phyloP scores from a whole-genome alignment of 2,329 filamentous ascomycete species.

The Verticillium tricorpus region DNA sequence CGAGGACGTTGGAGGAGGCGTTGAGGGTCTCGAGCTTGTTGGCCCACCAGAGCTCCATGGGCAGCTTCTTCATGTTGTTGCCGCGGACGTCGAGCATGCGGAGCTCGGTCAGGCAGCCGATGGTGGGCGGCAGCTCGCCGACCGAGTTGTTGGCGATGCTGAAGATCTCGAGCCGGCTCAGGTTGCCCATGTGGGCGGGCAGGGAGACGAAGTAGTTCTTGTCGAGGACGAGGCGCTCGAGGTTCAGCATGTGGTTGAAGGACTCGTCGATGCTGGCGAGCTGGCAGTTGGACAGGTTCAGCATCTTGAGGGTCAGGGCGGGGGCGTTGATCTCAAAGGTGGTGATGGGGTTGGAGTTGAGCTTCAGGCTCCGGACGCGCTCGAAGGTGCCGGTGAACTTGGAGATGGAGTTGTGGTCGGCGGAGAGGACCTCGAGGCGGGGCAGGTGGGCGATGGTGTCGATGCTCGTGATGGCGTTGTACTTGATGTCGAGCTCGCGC shows the following conservation, averaged over 20 bases:
- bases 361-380: constrained; percentile 74
- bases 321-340: constrained; percentile 79
- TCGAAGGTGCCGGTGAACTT: constrained; percentile 87
- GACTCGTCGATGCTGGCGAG: constrained; percentile 84
- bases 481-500: constrained; percentile 90
- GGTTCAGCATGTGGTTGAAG: constrained; percentile 80
- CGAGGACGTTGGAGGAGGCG: constrained; percentile 89
- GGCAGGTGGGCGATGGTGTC: constrained; percentile 82
- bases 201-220: constrained; percentile 94
- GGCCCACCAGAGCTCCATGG: constrained; percentile 94
- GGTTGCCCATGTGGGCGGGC: constrained; percentile 76
- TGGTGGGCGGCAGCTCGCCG: constrained; percentile 76
- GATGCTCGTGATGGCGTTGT: constrained; percentile 85
- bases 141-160: constrained; percentile 92
- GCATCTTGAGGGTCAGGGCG: constrained; percentile 74
- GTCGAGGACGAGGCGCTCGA: constrained; percentile 85
- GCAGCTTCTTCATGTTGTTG: constrained; percentile 87
- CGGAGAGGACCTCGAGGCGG: constrained; percentile 79
- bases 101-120: constrained; percentile 82
- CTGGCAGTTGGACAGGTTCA: constrained; percentile 90
- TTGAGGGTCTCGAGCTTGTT: constrained; percentile 87
- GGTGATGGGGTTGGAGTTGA: constrained; percentile 94
- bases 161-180: constrained; percentile 81
- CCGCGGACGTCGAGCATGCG: constrained; percentile 83
- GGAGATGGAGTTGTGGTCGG: constrained; percentile 90